Evolutionary conservation across 768 basidiomycete genomes (phyloP).

Genomic region (Stropharia rugosoannulata): DNA sequence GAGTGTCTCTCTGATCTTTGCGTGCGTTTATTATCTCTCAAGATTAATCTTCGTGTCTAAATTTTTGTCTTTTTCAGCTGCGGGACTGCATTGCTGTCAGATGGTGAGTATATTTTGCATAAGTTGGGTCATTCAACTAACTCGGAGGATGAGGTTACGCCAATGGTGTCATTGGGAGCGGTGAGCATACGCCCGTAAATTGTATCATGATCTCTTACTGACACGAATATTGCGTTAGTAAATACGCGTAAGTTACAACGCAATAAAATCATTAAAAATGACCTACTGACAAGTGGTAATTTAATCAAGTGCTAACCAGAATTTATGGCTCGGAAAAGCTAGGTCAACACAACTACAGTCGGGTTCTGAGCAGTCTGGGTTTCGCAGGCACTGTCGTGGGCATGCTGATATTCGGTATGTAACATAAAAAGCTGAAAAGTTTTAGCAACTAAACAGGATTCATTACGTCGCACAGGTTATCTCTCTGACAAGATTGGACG

Average conservation of each 20-base stretch:
- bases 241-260: constrained; percentile 54
- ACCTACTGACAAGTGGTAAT: neutral
- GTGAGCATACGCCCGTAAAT: constrained; percentile 39
- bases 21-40: constrained; percentile 44
- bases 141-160: constrained; percentile 58
- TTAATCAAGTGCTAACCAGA: constrained; percentile 56
- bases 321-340: constrained; percentile 65
- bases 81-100: constrained; percentile 86
- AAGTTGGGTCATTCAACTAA: neutral
- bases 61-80: constrained; percentile 44
- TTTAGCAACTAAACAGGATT: neutral
- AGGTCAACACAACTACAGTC: constrained; percentile 55
- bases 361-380: constrained; percentile 61
- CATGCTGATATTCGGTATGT: constrained; percentile 70
- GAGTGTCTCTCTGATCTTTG: constrained; percentile 82
- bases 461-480: constrained; percentile 39
- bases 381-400: constrained; percentile 90
- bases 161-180: constrained; percentile 75
- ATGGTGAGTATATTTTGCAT: constrained; percentile 45
- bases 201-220: neutral
- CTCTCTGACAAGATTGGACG: constrained; percentile 85
- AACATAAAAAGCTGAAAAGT: neutral
- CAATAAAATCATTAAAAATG: neutral
- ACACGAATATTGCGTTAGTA: constrained; percentile 37
- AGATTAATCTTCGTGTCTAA: neutral